Conservation (phyloP, 164 flowering plant genomes). For the Sextonia rubra region DNA sequence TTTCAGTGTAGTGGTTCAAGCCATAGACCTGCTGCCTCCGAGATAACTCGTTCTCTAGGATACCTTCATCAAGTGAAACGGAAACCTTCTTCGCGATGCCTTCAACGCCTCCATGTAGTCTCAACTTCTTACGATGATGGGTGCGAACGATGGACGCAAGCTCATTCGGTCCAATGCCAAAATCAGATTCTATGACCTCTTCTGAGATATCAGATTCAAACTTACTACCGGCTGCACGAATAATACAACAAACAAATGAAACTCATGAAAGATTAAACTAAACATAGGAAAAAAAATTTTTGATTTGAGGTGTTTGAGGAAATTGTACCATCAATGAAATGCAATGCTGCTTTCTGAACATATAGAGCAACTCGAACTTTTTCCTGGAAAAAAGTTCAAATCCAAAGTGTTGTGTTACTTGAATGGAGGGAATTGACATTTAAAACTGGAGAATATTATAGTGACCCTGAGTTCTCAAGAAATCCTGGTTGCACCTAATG, state of each 20-base stretch:
- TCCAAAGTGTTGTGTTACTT: not conserved
- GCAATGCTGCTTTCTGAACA: conserved; percentile 43
- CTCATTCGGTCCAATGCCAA: conserved; percentile 32
- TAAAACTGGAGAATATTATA: not conserved
- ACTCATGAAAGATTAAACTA: not conserved
- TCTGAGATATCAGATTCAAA: conserved; percentile 22
- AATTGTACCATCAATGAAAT: conserved; percentile 38
- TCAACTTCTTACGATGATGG: conserved; percentile 28
- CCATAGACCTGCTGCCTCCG: conserved; percentile 36
- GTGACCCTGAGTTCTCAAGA: not conserved
- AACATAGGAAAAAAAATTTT: not conserved
- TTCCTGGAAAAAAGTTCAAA: conserved; percentile 21
- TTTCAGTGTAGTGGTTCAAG: conserved; percentile 36
- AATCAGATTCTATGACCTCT: conserved; percentile 35
- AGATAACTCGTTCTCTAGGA: conserved; percentile 21
- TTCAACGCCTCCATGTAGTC: conserved; percentile 23
- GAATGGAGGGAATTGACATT: not conserved
- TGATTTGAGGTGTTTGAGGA: not conserved
- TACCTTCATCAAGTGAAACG: conserved; percentile 33
- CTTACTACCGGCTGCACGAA: conserved; percentile 24
- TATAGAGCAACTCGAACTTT: conserved; percentile 33
- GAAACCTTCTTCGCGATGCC: conserved; percentile 32
- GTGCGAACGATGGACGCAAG: conserved; percentile 37
- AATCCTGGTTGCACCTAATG: not conserved
- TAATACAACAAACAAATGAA: not conserved